phyloP scores from a whole-genome alignment of 306 rosid species.

The Dicorynia guianensis region DNA sequence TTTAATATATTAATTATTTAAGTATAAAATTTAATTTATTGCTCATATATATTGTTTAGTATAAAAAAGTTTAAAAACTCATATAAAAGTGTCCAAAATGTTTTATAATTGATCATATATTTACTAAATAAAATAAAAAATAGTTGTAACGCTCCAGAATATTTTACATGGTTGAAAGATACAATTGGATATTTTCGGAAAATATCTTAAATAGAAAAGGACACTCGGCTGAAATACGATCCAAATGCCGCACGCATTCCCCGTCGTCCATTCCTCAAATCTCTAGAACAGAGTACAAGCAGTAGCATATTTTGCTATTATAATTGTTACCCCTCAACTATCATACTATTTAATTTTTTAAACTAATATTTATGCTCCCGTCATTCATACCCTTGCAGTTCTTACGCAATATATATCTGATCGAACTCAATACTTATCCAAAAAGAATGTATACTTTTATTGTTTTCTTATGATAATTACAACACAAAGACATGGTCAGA shows the following conservation, averaged over 20 bases:
- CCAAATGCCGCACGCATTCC: conserved; percentile 10
- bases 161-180: conserved; percentile 22
- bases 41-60: too few species aligned
- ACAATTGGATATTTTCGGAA: conserved; percentile 24
- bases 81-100: too few species aligned
- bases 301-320: neutral
- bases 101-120: neutral
- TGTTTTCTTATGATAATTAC: too few species aligned
- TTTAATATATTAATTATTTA: too few species aligned
- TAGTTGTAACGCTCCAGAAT: neutral
- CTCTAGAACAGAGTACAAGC: neutral
- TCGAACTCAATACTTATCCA: too few species aligned
- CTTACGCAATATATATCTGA: too few species aligned
- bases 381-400: neutral
- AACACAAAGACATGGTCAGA: too few species aligned
- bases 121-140: neutral
- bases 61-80: too few species aligned
- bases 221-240: conserved; percentile 31
- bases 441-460: too few species aligned
- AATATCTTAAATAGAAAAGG: conserved; percentile 42
- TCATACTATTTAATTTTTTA: neutral
- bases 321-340: neutral
- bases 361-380: neutral
- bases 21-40: too few species aligned
- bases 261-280: neutral